These are phyloP conservation scores for Agrocybe praecox DNA, from an alignment of 768 basidiomycete species.

Conservation along the genomic window DNA sequence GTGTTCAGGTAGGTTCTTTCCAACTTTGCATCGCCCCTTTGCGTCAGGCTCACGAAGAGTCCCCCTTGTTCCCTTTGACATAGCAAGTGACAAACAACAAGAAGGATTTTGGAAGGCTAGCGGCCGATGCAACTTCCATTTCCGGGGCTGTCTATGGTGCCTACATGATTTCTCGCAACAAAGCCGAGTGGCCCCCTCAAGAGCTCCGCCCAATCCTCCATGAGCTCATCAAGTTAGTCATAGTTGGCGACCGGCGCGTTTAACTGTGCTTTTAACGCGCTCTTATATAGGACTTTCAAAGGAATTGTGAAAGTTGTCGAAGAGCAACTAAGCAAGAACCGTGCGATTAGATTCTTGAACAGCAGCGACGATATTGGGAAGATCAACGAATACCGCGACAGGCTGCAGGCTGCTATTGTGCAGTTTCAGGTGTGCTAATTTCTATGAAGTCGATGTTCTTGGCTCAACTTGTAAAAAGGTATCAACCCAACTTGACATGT, in stretches of 20 bases:
- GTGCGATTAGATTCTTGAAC: conserved; percentile 3
- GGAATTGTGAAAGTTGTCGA: conserved; percentile 8
- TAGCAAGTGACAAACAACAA: conserved; percentile 17
- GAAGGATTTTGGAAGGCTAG: conserved; percentile 14
- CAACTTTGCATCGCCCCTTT: too few species aligned
- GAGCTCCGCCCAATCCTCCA: conserved; percentile 4
- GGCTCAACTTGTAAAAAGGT: too few species aligned
- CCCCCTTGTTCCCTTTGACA: neutral
- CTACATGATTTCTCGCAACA: conserved; percentile 6
- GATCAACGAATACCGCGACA: conserved; percentile 14
- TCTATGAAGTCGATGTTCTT: too few species aligned
- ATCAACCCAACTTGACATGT: conserved; percentile 11
- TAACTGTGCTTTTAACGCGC: neutral
- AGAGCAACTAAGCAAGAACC: conserved; percentile 1
- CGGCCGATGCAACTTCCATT: conserved; percentile 6
- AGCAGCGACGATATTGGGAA: conserved; percentile 2
- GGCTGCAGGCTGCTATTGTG: conserved; percentile 6
- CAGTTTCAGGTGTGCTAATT: conserved; percentile 14
- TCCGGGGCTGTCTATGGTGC: conserved; percentile 13
- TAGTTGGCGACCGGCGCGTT: neutral
- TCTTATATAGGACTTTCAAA: conserved; percentile 7
- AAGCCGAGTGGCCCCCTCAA: conserved; percentile 12
- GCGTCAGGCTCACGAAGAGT: neutral
- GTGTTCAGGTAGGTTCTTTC: conserved; percentile 17
- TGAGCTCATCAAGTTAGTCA: conserved; percentile 10